Conservation (phyloP, 108 stramenopile species). For the Cyclotella cryptica region DNA sequence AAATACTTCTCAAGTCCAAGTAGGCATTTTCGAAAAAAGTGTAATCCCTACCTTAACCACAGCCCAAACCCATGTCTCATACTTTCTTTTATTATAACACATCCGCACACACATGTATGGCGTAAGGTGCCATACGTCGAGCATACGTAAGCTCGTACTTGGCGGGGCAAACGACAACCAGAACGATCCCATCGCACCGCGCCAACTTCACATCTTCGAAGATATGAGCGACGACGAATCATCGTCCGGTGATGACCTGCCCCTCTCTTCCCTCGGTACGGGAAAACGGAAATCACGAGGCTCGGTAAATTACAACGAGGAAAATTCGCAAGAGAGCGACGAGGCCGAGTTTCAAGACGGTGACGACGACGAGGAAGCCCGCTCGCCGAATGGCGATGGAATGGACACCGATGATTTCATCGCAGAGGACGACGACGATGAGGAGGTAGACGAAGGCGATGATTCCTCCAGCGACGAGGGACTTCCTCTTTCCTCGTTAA, state of each 20-base stretch:
- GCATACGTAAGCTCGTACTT: no score
- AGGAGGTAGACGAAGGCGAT: conserved; percentile 32
- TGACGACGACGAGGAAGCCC: conserved; percentile 11
- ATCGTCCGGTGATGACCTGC: conserved; percentile 39
- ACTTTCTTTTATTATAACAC: no score
- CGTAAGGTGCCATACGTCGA: no score
- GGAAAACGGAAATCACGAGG: conserved; percentile 9
- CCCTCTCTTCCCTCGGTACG: conserved; percentile 21
- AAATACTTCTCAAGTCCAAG: no score
- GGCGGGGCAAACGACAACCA: background rate
- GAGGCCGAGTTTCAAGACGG: conserved; percentile 40
- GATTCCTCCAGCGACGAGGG: conserved; percentile 64
- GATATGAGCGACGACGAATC: conserved; percentile 44
- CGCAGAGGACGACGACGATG: conserved; percentile 38
- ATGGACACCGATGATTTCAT: conserved; percentile 37
- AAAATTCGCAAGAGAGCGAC: conserved; percentile 5
- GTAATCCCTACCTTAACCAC: background rate
- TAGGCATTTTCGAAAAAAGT: no score
- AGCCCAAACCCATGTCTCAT: no score
- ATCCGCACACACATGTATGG: no score
- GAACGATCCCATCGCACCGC: no score
- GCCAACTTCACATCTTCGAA: background rate
- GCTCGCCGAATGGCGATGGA: conserved; percentile 8
- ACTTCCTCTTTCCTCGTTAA: conserved; percentile 67
- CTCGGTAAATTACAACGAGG: conserved; percentile 29